A percentile compares a stretch with the other conserved stretches of the same genome.
Conservation (phyloP, 805 yeast species). For the Kazachstania viticola region DNA sequence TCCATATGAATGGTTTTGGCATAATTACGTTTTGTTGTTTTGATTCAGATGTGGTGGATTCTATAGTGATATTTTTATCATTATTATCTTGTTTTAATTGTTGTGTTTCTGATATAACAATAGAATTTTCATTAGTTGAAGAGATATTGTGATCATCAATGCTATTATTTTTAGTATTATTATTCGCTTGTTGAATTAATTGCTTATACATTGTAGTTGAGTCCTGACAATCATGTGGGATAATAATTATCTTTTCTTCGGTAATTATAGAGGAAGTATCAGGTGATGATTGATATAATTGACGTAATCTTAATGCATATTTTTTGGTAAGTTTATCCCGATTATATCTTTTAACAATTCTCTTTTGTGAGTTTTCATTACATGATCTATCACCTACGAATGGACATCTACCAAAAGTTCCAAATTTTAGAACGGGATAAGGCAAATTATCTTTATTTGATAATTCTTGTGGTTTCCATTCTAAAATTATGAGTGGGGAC, state of each 20-base stretch:
- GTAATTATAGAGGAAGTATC: slow-evolving; percentile 8
- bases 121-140: neutral
- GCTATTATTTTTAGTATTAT: slow-evolving; percentile 5
- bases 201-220: slow-evolving; percentile 2
- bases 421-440: slow-evolving; percentile 23
- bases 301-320: slow-evolving; percentile 23
- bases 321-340: slow-evolving; percentile 23
- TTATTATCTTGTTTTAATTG: neutral
- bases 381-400: slow-evolving; percentile 49
- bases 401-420: slow-evolving; percentile 59
- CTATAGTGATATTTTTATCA: neutral
- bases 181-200: neutral
- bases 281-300: slow-evolving; percentile 22
- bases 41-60: neutral
- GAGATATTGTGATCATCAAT: neutral
- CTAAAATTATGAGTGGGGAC: slow-evolving; percentile 73
- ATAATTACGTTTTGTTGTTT: neutral
- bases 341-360: slow-evolving; percentile 22
- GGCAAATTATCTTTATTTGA: slow-evolving; percentile 28
- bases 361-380: slow-evolving; percentile 19
- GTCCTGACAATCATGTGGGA: slow-evolving; percentile 18
- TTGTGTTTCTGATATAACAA: neutral
- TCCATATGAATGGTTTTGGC: slow-evolving; percentile 38
- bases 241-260: slow-evolving; percentile 7
- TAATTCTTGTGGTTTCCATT: slow-evolving; percentile 47